These are phyloP conservation scores for Arachis monticola DNA, from an alignment of 331 rosid genomes.

Conservation along the genomic window DNA sequence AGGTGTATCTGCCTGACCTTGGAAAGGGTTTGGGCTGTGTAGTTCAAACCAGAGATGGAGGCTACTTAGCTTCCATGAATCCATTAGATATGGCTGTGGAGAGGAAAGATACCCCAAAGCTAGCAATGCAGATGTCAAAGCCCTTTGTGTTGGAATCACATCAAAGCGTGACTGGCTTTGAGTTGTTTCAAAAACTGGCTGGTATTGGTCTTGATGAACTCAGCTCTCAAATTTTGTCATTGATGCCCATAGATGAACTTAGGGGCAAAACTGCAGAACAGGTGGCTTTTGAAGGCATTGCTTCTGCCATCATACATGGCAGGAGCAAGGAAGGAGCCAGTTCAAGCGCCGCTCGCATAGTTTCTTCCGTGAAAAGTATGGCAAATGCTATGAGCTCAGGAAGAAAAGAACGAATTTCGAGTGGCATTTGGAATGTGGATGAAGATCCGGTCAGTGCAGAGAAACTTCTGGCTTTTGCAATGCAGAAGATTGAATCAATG, in stretches of 20 bases:
- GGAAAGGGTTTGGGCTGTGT: conserved; percentile 86
- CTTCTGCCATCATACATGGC: conserved; percentile 85
- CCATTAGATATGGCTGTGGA: conserved; percentile 60
- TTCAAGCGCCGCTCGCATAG: conserved; percentile 84
- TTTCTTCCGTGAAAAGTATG: conserved; percentile 70
- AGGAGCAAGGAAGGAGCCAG: conserved; percentile 93
- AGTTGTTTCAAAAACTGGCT: conserved; percentile 82
- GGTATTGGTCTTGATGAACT: conserved; percentile 71
- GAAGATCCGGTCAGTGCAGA: conserved; percentile 68
- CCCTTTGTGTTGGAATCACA: conserved; percentile 60
- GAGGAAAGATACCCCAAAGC: conserved; percentile 71
- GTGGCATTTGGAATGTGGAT: conserved; percentile 86
- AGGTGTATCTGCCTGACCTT: conserved; percentile 80
- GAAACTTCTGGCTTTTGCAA: conserved; percentile 66
- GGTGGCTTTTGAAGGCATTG: conserved; percentile 95
- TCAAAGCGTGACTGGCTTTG: conserved; percentile 69
- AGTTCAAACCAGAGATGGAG: conserved; percentile 86
- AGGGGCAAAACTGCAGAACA: conserved; percentile 94
- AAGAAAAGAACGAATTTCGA: conserved; percentile 76
- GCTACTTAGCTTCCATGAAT: conserved; percentile 86
- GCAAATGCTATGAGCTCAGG: conserved; percentile 67
- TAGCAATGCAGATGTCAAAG: conserved; percentile 90
- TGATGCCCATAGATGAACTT: conserved; percentile 81
- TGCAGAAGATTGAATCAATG: conserved; percentile 86
- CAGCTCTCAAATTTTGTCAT: conserved; percentile 55